These are phyloP conservation scores for Gynandropsis gynandra DNA, from an alignment of 345 rosid genomes.

Conservation along the genomic window DNA sequence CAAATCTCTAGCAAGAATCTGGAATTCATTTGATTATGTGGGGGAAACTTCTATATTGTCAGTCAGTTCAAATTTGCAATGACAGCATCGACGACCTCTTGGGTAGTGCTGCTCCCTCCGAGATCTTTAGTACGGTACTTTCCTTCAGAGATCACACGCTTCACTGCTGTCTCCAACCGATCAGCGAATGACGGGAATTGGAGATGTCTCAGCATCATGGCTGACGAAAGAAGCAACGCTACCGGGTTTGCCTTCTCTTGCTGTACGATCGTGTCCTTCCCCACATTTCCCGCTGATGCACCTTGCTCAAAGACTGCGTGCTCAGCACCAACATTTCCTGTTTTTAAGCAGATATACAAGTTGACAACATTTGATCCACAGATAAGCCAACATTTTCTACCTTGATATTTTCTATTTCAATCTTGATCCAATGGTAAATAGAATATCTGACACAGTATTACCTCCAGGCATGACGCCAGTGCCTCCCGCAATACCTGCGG, in stretches of 20 bases:
- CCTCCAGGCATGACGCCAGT: conserved; percentile 99
- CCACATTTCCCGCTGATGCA: conserved; percentile 64
- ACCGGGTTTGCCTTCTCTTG: conserved; percentile 61
- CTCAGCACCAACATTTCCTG: conserved; percentile 62
- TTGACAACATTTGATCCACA: no score
- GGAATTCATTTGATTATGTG: no score
- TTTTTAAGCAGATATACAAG: not conserved
- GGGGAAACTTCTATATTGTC: no score
- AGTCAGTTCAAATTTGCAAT: conserved; percentile 27
- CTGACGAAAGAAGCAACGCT: conserved; percentile 58
- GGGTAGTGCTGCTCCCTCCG: conserved; percentile 48
- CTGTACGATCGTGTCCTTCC: conserved; percentile 37
- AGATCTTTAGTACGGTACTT: conserved; percentile 52
- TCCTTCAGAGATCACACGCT: conserved; percentile 39
- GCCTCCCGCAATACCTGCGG: conserved; percentile 97
- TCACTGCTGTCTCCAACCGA: conserved; percentile 51
- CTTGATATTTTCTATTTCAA: no score
- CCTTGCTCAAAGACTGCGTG: conserved; percentile 81
- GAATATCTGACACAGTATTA: conserved; percentile 53
- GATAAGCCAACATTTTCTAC: no score
- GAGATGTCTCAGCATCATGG: conserved; percentile 80
- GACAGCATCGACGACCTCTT: conserved; percentile 54
- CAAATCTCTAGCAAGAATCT: no score
- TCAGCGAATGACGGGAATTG: conserved; percentile 60
- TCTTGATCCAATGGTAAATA: no score